Base-by-base conservation (phyloP, 2,329 filamentous ascomycete genomes). In the Paraphaeosphaeria sporulosa region DNA sequence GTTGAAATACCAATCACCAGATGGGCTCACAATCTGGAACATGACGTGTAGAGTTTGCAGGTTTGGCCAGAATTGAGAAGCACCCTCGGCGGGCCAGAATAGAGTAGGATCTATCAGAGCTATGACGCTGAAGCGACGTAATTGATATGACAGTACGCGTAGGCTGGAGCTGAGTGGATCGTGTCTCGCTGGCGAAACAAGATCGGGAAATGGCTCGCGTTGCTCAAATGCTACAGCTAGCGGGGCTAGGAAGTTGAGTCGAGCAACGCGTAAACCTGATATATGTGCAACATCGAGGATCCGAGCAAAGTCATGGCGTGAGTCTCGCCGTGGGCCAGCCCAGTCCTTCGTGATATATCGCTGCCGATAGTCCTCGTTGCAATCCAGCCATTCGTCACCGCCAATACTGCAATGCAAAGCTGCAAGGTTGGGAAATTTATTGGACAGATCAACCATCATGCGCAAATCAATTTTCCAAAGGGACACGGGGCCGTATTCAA, bases 191-290 rank as follows among this genome's bases (percentile, higher is more conserved):
- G 55, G 55, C 10, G 21, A 9, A 21, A 46, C 32, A 10, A 58
- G 55, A 30, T 58, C 21, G 38, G 55, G 38, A 43, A 44, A 27
- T 44, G 55, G 8, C 30, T 47, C 46, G 25, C 8, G 46, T 17
- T 52, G 55, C 15, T 58, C 36, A 27, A 52, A 44, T 58, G 68
- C 71, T 2, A 71, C 72, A 63, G 60, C 71, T 54, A 60, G 65
- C 57, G 53, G 49, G 34, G 34, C 34, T 10, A 52, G 4, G 19
- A 52, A 52, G 49, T 52, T 21, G 7, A 52, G 17, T 5, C 34
- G 36, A 30, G 49, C 49, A 30, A 42, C 19, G 6, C 36, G 19
- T 19, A 52, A 42, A 25, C 34, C 17, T 52, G 36, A 27, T 50
- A 36, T 36, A 46, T 27, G 43, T 46, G 43, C 21, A 46, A 46